Conservation (phyloP, 2,329 filamentous ascomycete genomes). For the Mycosphaerella arachidis region DNA sequence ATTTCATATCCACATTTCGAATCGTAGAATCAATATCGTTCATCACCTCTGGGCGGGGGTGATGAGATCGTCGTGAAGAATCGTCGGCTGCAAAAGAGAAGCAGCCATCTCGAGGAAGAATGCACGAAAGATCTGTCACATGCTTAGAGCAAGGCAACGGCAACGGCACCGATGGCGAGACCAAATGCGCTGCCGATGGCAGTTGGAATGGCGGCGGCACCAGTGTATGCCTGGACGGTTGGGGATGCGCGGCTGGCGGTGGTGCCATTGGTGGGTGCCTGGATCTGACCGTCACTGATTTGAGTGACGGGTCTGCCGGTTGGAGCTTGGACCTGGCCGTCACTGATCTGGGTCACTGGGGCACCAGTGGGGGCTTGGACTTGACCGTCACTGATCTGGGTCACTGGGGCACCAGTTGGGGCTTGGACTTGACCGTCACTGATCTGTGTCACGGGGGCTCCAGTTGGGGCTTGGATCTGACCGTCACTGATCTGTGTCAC, state of each 20-base stretch:
- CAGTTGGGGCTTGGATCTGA: constrained; percentile 25
- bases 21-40: constrained; percentile 18
- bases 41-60: background rate
- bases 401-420: constrained; percentile 17
- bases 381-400: constrained; percentile 29
- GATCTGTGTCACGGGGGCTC: constrained; percentile 22
- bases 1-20: constrained; percentile 26
- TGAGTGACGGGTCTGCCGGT: constrained; percentile 22
- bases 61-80: constrained; percentile 8
- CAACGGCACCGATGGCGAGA: constrained; percentile 30
- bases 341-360: constrained; percentile 31
- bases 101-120: background rate
- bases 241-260: constrained; percentile 13
- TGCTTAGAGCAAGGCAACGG: constrained; percentile 29
- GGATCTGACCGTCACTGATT: constrained; percentile 38
- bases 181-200: constrained; percentile 26
- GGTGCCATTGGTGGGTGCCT: constrained; percentile 15
- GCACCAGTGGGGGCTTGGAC: constrained; percentile 22
- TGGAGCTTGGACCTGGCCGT: constrained; percentile 40
- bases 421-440: constrained; percentile 23
- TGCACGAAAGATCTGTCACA: background rate
- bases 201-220: constrained; percentile 27
- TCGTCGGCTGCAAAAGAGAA: constrained; percentile 10
- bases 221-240: constrained; percentile 26
- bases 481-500: constrained; percentile 23